phyloP scores from a whole-genome alignment of 768 basidiomycete species.

The Amanita jacksonii region DNA sequence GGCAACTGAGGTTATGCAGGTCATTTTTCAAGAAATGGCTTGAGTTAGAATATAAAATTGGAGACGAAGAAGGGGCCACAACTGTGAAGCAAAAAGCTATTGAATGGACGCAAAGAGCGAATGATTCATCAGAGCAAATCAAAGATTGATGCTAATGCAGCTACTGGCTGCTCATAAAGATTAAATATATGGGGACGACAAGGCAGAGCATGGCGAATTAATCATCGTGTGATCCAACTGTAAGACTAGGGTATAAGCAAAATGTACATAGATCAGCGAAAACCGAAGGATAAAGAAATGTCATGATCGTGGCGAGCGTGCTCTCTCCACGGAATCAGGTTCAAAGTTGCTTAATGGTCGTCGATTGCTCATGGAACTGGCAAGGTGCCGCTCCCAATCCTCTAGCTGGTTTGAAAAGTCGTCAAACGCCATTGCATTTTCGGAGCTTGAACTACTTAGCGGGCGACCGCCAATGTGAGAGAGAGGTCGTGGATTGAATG shows the following conservation, averaged over 20 bases:
- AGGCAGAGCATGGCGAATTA: slow-evolving; percentile 20
- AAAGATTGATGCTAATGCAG: slow-evolving; percentile 16
- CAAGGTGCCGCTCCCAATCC: slow-evolving; percentile 79
- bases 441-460: slow-evolving; percentile 72
- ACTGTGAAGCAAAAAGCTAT: slow-evolving; percentile 82
- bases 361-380: slow-evolving; percentile 68
- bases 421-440: slow-evolving; percentile 69
- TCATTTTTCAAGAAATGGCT: slow-evolving; percentile 98
- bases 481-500: slow-evolving; percentile 55
- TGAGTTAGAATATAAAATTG: slow-evolving; percentile 74
- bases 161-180: slow-evolving; percentile 21
- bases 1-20: slow-evolving; percentile 29
- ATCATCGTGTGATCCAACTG: slow-evolving; percentile 24
- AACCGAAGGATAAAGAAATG: slow-evolving; percentile 14
- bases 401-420: slow-evolving; percentile 75
- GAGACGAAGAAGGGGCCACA: slow-evolving; percentile 76
- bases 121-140: slow-evolving; percentile 28
- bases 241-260: slow-evolving; percentile 25
- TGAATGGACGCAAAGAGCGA: slow-evolving; percentile 77
- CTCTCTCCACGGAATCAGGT: slow-evolving; percentile 48
- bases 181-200: slow-evolving; percentile 25
- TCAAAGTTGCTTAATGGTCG: slow-evolving; percentile 69
- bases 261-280: slow-evolving; percentile 22
- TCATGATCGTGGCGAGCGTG: slow-evolving; percentile 49
- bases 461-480: slow-evolving; percentile 51